phyloP scores from a whole-genome alignment of 495 filamentous ascomycete genomes.

The Staphylotrichum longicolle region DNA sequence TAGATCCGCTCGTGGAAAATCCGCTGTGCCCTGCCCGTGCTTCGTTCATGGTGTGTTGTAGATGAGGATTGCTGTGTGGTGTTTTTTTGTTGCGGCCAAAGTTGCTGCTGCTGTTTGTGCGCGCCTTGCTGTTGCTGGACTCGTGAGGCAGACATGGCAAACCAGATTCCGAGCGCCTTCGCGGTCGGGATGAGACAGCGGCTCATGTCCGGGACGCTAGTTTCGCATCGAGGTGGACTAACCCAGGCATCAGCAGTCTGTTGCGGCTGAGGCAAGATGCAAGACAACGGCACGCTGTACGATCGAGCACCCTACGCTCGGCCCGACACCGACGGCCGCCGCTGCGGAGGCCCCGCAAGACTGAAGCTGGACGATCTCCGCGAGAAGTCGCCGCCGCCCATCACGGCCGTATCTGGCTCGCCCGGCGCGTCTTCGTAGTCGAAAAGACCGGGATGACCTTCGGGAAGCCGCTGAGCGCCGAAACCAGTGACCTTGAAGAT shows the following conservation, averaged over 20 bases:
- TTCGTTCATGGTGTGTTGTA: neutral
- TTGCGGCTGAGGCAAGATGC: too few relatives aligned
- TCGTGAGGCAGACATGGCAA: too few relatives aligned
- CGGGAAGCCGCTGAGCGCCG: conserved; percentile 49
- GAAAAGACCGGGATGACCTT: conserved; percentile 39
- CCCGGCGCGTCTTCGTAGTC: conserved; percentile 47
- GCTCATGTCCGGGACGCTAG: neutral
- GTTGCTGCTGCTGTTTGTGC: neutral
- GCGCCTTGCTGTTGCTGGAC: neutral
- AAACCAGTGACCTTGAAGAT: conserved; percentile 53
- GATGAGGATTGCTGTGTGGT: neutral
- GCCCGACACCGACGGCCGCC: conserved; percentile 44
- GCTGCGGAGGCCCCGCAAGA: conserved; percentile 40
- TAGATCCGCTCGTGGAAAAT: neutral
- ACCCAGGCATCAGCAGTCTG: too few relatives aligned
- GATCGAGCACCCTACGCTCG: conserved; percentile 38
- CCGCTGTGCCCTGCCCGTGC: neutral
- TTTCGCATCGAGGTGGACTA: too few relatives aligned
- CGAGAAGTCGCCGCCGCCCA: conserved; percentile 31
- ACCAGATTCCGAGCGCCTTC: too few relatives aligned
- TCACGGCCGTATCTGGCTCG: conserved; percentile 42
- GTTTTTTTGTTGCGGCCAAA: too few relatives aligned
- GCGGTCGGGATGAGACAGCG: neutral
- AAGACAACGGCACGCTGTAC: conserved; percentile 15
- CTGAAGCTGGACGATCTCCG: conserved; percentile 47